phyloP scores from a whole-genome alignment of 176 grass and related monocot species.

The bread wheat (Triticum aestivum) region IWGSC_CS_RefSeq_v2.1 NC_057803.1:750697218-750697717 shows the following conservation, averaged over 20 bases:
- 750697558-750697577: background rate
- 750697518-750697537: conserved; percentile 76
- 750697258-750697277: conserved; percentile 49
- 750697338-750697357: too few species aligned
- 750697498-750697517: conserved; percentile 93
- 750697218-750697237: conserved; percentile 67
- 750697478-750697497: conserved; percentile 77
- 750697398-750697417: background rate
- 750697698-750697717: too few species aligned
- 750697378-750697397: background rate
- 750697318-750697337: too few species aligned
- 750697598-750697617: too few species aligned
- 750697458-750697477: conserved; percentile 70
- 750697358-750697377: background rate
- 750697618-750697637: too few species aligned
- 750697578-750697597: background rate
- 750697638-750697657: too few species aligned
- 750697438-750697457: conserved; percentile 66
- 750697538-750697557: conserved; percentile 84
- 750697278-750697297: background rate
- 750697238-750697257: conserved; percentile 65
- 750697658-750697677: too few species aligned
- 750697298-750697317: background rate
- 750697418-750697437: conserved; percentile 66
- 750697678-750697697: too few species aligned